Evolutionary conservation across 2,329 filamentous ascomycete species (phyloP).

Genomic region (Fusarium falciforme): DNA sequence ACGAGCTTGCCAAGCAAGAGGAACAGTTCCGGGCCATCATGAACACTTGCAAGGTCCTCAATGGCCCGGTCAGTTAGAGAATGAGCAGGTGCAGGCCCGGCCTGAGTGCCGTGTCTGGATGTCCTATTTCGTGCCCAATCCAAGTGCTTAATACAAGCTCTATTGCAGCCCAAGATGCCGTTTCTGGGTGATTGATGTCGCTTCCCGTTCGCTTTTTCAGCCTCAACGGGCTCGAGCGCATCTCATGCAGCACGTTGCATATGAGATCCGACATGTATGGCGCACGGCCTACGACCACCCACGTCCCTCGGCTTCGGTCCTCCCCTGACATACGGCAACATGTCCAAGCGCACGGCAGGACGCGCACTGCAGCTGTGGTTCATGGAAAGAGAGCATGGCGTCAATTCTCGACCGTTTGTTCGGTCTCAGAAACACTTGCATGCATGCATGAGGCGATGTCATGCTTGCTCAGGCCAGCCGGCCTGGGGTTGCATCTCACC

Average conservation of each 20-base stretch:
- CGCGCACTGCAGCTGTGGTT: constrained; percentile 25
- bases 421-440: constrained; percentile 6
- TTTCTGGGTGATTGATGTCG: constrained; percentile 24
- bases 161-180: constrained; percentile 6
- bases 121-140: constrained; percentile 21
- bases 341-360: constrained; percentile 24
- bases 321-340: not conserved
- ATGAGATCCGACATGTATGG: constrained; percentile 24
- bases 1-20: constrained; percentile 52
- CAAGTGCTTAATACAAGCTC: constrained; percentile 7
- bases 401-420: constrained; percentile 1
- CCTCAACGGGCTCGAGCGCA: constrained; percentile 31
- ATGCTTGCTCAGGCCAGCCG: not conserved
- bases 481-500: constrained; percentile 26
- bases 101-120: constrained; percentile 6
- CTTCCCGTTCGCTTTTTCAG: constrained; percentile 30
- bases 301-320: not conserved
- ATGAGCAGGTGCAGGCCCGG: constrained; percentile 16
- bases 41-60: constrained; percentile 53
- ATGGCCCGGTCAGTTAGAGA: constrained; percentile 28
- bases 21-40: constrained; percentile 59
- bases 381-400: not conserved
- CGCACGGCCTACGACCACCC: constrained; percentile 22
- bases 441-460: constrained; percentile 13
- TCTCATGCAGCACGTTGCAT: constrained; percentile 19